Evolutionary conservation across 441 rosid genomes (phyloP), one percentile per base, ranked within the genome.

Genomic region (Euphorbia schlechtendalii): DNA sequence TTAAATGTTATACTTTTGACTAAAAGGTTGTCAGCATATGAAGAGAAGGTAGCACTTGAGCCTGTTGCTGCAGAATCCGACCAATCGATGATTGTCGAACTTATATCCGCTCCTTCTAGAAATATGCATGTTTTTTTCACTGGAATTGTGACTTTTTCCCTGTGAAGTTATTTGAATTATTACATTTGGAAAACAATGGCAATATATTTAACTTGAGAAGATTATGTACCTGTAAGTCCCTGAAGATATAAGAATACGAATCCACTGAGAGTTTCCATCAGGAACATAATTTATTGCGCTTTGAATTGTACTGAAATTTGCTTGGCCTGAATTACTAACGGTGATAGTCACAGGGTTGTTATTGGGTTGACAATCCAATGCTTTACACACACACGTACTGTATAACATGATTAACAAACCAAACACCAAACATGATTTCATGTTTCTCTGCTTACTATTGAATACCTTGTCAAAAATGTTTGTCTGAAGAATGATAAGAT

Each of bases 211-310:
- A 1, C 2, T 27, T 1, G 2, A 27, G 30, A 27, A 27, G 30
- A 27, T 27, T 4, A 52, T 76, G 17, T 61, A 78, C 81, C 28
- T 57, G 43, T 73, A 80, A 45, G 10, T 64, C 21, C 77, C 81
- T 10, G 64, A 60, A 62, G 49, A 53, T 61, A 76, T 67, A n/a
- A 51, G 55, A 56, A 78, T 71, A 22, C 28, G 53, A 17, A 69
- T 69, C 76, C 83, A 75, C 3, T 57, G 38, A 22, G 6, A 51
- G 55, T 74, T 71, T 11, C 41, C 11, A 1, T 27, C 24, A 32
- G 80, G 81, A 65, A 80, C 20, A 13, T 68, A 73, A 60, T 83
- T 70, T 36, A 83, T 73, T 45, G 83, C 81, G 3, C 46, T 28
- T 64, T 83, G 86, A 64, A 80, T 61, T 9, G 74, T 51, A 6